Evolutionary conservation across 208 protist species (phyloP).

Genomic region (Crithidia acanthocephali): DNA sequence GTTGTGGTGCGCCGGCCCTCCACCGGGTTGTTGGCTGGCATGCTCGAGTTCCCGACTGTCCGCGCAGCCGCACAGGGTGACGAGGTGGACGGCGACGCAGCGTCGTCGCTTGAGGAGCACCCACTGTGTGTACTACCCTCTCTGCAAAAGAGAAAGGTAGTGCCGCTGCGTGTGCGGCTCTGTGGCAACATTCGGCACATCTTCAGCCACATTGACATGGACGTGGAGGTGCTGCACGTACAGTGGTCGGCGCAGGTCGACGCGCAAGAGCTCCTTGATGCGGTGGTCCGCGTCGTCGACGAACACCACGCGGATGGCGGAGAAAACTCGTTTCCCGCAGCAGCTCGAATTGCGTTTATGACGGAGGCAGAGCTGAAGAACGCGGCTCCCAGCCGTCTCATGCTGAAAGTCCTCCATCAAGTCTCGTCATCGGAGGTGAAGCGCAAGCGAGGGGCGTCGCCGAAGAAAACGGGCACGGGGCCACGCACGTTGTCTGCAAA

Average conservation of each 20-base stretch:
- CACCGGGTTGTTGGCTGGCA: conserved; percentile 75
- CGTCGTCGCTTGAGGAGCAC: conserved; percentile 2
- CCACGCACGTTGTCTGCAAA: background rate
- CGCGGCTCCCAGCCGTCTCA: conserved; percentile 58
- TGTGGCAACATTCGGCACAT: conserved; percentile 69
- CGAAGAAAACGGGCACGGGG: background rate
- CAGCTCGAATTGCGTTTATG: conserved; percentile 51
- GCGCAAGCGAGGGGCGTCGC: background rate
- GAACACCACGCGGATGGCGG: background rate
- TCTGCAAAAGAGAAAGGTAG: background rate
- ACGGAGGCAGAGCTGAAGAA: conserved; percentile 46
- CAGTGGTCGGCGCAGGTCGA: conserved; percentile 31
- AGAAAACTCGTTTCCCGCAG: background rate
- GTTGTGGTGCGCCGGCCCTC: conserved; percentile 63
- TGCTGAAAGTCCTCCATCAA: conserved; percentile 64
- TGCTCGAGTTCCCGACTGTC: conserved; percentile 82
- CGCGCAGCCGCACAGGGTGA: conserved; percentile 1
- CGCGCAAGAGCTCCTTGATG: conserved; percentile 12
- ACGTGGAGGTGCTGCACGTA: conserved; percentile 67
- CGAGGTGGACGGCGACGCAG: background rate
- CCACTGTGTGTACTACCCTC: conserved; percentile 6
- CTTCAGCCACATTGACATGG: conserved; percentile 87
- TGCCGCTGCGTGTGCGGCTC: background rate
- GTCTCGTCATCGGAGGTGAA: conserved; percentile 6
- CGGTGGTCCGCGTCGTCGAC: conserved; percentile 22